Base-by-base conservation (phyloP, 257 asterid genomes). In the Handroanthus guayacan region DNA sequence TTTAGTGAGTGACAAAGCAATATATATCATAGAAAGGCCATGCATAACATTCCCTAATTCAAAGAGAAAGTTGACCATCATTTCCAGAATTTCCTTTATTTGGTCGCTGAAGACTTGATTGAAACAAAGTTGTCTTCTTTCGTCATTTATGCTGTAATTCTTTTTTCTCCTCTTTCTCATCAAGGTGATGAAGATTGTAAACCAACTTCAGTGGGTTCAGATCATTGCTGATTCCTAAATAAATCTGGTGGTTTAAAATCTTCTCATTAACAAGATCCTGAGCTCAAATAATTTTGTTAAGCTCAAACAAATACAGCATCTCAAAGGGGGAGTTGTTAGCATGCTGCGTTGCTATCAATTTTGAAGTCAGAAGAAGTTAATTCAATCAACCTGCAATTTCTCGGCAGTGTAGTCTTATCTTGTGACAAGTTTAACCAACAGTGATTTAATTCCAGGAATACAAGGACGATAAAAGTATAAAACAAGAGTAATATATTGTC, bases 381-480 rank as follows among this genome's bases (percentile, higher is more conserved):
- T 47, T 58, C 67, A 44, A 47, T 39, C 45, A 55, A 70, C 55
- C 36, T 25, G 7, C 41, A 44, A 48, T 47, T 78, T 56, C 61
- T 31, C 38, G 12, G 37, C 18, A 54, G 37, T 13, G 25, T 13
- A 71, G 16, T 60, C 36, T 39, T 77, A 17, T 62, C 62, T 44
- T 3, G 3, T 44, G 11, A 17, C 41, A 39, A 13, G 47, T 55
- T 60, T 50, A 61, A 57, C 51, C 55, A 62, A n/a, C 18, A 73
- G 47, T 45, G 51, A 68, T 56, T 13, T 12, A 44, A 13, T 16
- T 43, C 64, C 74, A 4, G 38, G 62, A 20, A 65, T 25, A 48
- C 67, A 75, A 55, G 20, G 9, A 34, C 50, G 54, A 62, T 7
- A 34, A 65, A 45, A 62, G 55, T 58, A 72, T 11, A 77, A 62